phyloP scores from a whole-genome alignment of 768 basidiomycete genomes.

The Artomyces pyxidatus region DNA sequence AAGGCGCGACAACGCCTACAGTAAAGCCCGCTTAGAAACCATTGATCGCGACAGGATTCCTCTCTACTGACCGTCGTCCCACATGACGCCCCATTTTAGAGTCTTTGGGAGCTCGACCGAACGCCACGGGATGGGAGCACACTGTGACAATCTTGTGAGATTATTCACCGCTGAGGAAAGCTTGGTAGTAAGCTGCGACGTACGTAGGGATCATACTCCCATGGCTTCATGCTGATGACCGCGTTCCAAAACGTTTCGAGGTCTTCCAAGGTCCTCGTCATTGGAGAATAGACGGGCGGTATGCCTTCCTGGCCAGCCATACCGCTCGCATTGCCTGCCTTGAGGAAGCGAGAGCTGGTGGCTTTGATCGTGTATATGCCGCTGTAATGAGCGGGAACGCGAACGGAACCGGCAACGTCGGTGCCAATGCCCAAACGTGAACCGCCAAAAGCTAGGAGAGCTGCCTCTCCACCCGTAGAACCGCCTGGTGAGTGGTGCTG shows the following conservation, averaged over 20 bases:
- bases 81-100: constrained; percentile 9
- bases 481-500: constrained; percentile 50
- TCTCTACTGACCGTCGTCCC: constrained; percentile 47
- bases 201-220: constrained; percentile 54
- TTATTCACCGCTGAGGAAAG: neutral
- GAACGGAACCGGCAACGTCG: constrained; percentile 63
- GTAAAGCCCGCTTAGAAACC: neutral
- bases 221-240: constrained; percentile 51
- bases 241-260: constrained; percentile 60
- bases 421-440: constrained; percentile 38
- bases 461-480: constrained; percentile 61
- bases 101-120: constrained; percentile 12
- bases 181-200: constrained; percentile 5
- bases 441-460: constrained; percentile 50
- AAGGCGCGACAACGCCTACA: constrained; percentile 47
- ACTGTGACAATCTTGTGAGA: constrained; percentile 19
- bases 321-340: constrained; percentile 36
- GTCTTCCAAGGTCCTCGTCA: constrained; percentile 55
- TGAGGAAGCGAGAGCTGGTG: constrained; percentile 50
- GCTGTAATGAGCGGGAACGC: constrained; percentile 58
- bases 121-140: constrained; percentile 28
- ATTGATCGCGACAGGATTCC: neutral
- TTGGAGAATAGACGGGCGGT: constrained; percentile 45
- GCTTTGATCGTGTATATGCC: constrained; percentile 55
- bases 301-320: constrained; percentile 53